Evolutionary conservation across 1,284 basidiomycete species (phyloP).

Genomic region (Pyrrhoderma noxium): DNA sequence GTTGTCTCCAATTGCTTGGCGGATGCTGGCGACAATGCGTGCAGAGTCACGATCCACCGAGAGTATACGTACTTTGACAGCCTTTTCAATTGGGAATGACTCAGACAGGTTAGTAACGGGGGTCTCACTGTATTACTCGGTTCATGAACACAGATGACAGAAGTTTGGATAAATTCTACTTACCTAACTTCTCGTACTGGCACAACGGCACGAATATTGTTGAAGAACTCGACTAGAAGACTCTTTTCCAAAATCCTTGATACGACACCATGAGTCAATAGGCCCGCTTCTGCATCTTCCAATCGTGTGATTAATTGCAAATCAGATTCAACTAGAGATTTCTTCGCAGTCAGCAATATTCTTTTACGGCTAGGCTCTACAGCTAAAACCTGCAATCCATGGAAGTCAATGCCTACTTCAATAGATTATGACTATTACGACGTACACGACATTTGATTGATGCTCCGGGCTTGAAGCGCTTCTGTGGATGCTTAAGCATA

Average conservation of each 20-base stretch:
- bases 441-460: constrained; percentile 81
- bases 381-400: constrained; percentile 60
- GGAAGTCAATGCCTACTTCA: background rate
- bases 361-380: constrained; percentile 81
- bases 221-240: constrained; percentile 85
- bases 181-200: constrained; percentile 79
- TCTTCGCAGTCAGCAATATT: constrained; percentile 87
- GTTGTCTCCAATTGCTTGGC: constrained; percentile 63
- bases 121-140: constrained; percentile 43
- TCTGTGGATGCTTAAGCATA: constrained; percentile 83
- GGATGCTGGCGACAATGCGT: constrained; percentile 81
- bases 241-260: constrained; percentile 75
- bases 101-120: constrained; percentile 57
- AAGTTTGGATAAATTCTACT: constrained; percentile 19
- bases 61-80: constrained; percentile 82
- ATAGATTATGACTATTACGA: constrained; percentile 14
- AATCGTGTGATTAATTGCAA: constrained; percentile 63
- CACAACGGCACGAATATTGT: constrained; percentile 80
- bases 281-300: constrained; percentile 66
- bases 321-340: constrained; percentile 78
- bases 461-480: constrained; percentile 82
- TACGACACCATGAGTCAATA: constrained; percentile 79
- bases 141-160: background rate
- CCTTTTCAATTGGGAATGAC: constrained; percentile 74
- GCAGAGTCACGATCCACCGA: constrained; percentile 56